Base-by-base conservation (phyloP, 2,329 filamentous ascomycete genomes). In the Claviceps paspali region DNA sequence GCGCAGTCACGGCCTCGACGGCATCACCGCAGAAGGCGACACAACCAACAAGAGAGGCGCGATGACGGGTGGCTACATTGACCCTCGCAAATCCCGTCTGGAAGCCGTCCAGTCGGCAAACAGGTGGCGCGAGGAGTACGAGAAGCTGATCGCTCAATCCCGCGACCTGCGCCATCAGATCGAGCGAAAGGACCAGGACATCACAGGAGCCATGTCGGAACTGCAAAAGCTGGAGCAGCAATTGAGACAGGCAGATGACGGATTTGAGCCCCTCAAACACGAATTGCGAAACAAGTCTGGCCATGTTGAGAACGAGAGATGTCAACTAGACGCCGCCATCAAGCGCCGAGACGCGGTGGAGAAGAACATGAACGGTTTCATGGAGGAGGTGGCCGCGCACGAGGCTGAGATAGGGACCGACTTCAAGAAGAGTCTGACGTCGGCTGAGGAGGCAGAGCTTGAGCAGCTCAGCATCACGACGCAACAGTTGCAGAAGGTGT, bases 41-140 rank as follows among this genome's bases (percentile, higher is more conserved):
- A 84, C 84, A 23, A 87, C 86, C 1, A 92, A 95, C 61, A 94
- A 92, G 62, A 82, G 88, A 48, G 91, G 91, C 59, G 88, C 87
- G 11, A 76, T 98, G 64, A 95, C 86, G 34, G 91, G 91, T 65
- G 91, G 91, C 49, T 98, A 81, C 53, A 81, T 94, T 44, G 91
- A 98, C 52, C 75, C 82, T 9, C 74, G 82, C 24, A 80, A 79
- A 47, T 96, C 88, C 1, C 79, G 88, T 17, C 68, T 96, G n/a
- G 80, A 88, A 49, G 85, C 82, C 21, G 80, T 94, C 22, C 79
- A 79, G 41, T 69, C 75, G 5, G 74, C 88, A 23, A 75, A 77
- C 38, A 79, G 76, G 49, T 84, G 81, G 67, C 76, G 86, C 26
- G 70, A 77, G 35, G 77, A 84, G 50, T 81, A 75, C 45, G 85